These are phyloP conservation scores for Backusella morwellensis DNA, from an alignment of 192 early-diverging fungal genomes.

Conservation along the genomic window DNA sequence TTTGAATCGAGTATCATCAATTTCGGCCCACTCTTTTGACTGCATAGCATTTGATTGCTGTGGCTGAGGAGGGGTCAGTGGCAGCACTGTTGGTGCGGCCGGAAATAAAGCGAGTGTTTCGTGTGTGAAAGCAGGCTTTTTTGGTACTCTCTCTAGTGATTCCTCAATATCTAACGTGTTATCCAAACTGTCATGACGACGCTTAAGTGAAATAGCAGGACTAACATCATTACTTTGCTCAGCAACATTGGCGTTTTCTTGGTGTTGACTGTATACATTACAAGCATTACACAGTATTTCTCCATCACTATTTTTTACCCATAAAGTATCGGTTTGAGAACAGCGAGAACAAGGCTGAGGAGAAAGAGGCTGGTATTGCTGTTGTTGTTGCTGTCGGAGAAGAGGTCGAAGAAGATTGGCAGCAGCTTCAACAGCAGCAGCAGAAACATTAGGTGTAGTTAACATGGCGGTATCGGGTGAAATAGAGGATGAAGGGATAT, in stretches of 20 bases:
- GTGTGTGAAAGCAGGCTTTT: not conserved
- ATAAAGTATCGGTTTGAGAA: conserved; percentile 68
- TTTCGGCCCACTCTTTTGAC: conserved; percentile 29
- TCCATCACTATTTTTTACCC: conserved; percentile 72
- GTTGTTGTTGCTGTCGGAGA: not conserved
- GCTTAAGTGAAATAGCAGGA: conserved; percentile 32
- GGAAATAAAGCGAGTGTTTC: conserved; percentile 7
- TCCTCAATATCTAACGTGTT: not conserved
- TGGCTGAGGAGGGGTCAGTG: not conserved
- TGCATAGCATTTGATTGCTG: not conserved
- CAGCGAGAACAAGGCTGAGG: conserved; percentile 61
- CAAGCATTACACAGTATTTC: conserved; percentile 78
- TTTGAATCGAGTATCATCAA: conserved; percentile 34
- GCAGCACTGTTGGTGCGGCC: not conserved
- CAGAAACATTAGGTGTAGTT: conserved; percentile 9
- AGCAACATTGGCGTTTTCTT: not conserved
- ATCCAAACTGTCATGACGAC: conserved; percentile 28
- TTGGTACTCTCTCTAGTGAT: not conserved
- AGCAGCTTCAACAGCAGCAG: conserved; percentile 10
- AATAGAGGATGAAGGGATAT: not conserved
- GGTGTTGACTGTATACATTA: conserved; percentile 52
- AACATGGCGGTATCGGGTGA: conserved; percentile 18
- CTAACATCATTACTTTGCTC: not conserved
- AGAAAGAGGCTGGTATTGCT: not conserved
- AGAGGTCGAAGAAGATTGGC: conserved; percentile 12